phyloP scores from a whole-genome alignment of 2,329 filamentous ascomycete species.

The Fusarium nelsonii region DNA sequence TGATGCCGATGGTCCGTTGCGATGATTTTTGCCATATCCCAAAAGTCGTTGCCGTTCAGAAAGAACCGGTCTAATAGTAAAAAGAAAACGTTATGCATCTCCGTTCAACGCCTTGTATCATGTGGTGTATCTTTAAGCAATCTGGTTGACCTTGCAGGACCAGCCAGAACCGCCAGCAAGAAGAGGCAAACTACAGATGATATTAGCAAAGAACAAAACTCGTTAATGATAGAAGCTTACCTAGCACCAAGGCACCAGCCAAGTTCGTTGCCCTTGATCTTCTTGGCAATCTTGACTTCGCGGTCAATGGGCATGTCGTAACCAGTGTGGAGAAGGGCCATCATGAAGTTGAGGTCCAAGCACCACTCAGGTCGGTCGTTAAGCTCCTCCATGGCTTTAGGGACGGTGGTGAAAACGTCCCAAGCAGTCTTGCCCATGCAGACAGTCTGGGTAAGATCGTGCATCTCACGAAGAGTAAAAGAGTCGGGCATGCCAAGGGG shows the following conservation, averaged over 20 bases:
- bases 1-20: constrained; percentile 32
- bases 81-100: constrained; percentile 41
- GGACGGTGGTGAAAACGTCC: constrained; percentile 82
- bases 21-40: constrained; percentile 41
- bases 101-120: constrained; percentile 44
- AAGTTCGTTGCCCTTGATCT: constrained; percentile 96
- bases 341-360: constrained; percentile 96
- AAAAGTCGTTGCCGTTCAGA: constrained; percentile 43
- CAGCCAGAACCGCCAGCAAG: constrained; percentile 86
- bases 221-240: constrained; percentile 63
- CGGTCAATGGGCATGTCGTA: constrained; percentile 98
- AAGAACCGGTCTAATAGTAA: constrained; percentile 35
- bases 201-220: constrained; percentile 30
- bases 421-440: constrained; percentile 83
- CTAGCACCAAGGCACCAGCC: constrained; percentile 98
- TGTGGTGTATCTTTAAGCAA: constrained; percentile 63
- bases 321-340: constrained; percentile 90
- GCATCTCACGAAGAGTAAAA: constrained; percentile 91
- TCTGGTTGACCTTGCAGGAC: constrained; percentile 86
- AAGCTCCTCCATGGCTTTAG: constrained; percentile 84
- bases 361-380: constrained; percentile 88
- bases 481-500: constrained; percentile 98
- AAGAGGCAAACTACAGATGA: constrained; percentile 76
- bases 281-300: constrained; percentile 98
- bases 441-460: constrained; percentile 85